Percentiles rank a stretch among this genome's conserved stretches.
Evolutionary conservation across 2,329 filamentous ascomycete species (phyloP).

Genomic region (Neocatenulostroma microsporum): DNA sequence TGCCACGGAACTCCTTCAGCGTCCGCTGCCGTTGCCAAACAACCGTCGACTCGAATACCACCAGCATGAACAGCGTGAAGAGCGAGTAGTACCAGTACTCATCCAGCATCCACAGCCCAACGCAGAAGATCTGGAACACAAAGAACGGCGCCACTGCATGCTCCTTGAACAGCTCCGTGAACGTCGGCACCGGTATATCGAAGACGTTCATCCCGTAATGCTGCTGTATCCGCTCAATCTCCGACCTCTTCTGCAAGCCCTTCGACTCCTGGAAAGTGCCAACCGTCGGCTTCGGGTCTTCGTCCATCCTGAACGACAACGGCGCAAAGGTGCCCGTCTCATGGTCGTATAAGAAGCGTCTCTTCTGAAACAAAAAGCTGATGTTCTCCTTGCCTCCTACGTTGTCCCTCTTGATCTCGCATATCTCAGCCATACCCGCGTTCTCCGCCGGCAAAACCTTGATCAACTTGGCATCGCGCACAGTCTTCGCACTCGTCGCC

Average conservation of each 20-base stretch:
- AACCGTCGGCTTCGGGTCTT: conserved; percentile 72
- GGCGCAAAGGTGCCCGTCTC: conserved; percentile 69
- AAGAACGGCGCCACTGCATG: conserved; percentile 98
- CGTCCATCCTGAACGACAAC: conserved; percentile 74
- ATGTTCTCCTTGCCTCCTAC: conserved; percentile 65
- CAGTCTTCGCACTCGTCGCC: conserved; percentile 58
- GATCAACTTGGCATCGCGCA: conserved; percentile 74
- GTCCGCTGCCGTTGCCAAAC: conserved; percentile 98
- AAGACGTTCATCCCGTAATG: conserved; percentile 96
- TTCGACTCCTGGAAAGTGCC: conserved; percentile 69
- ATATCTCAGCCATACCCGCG: conserved; percentile 83
- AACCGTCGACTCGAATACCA: conserved; percentile 94
- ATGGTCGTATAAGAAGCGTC: conserved; percentile 78
- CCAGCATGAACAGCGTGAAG: conserved; percentile 97
- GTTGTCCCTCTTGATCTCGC: conserved; percentile 67
- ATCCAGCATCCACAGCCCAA: conserved; percentile 95
- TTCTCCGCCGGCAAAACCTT: conserved; percentile 88
- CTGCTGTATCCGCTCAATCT: conserved; percentile 72
- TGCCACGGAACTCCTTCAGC: conserved; percentile 90
- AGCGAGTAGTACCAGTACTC: conserved; percentile 99
- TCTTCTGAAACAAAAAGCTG: conserved; percentile 97
- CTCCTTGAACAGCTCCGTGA: conserved; percentile 93
- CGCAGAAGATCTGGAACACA: conserved; percentile 98
- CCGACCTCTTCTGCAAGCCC: conserved; percentile 65
- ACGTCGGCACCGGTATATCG: conserved; percentile 94